Base-by-base conservation (phyloP, 352 stramenopile species). In the Blastocystis sp. region DNA sequence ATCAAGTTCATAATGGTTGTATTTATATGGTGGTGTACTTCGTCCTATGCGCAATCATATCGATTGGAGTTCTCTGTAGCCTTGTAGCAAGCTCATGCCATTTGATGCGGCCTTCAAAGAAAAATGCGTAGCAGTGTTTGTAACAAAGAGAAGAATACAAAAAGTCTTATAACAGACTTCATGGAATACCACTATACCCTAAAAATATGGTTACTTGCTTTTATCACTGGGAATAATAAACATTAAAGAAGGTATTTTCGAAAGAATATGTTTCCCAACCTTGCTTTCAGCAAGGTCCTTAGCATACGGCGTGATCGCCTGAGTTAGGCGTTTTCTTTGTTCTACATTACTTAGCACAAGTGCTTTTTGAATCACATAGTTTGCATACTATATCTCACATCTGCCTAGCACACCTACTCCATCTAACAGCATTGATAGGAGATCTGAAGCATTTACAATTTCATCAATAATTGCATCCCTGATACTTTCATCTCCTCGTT, bases 301-400 rank as follows among this genome's bases (percentile, higher is more conserved):
- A 24, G 98, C 91, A 91, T 98, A 96, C 41, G 96, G 95, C n/a
- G 94, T 93, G 90, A 99, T 98, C 18, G 95, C 94, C 79, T 98
- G 94, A 0, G 98, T 95, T 4, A 99, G 92, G 68, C 93, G 92
- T 55, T 98, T 91, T 50, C 95, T 97, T 91, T 98, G 95, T 62
- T 95, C 93, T 75, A 98, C 95, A 16, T 94, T 95, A 24, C 95
- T 96, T 26, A 98, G 95, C 37, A 95, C 96, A 45, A 99, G 88
- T 16, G 96, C 95, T 47, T 96, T 94, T 91, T 99, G 97, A 6
- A 98, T 95, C 24, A 99, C 97, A 91, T 98, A 99, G 92, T 98
- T 99, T 3, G 95, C 97, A 91, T 98, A 99, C 87, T 98, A 96
- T 24, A 8, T 26, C 20, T 54, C 8, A 68, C 4, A 47, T 16